Evolutionary conservation across 768 basidiomycete species (phyloP).

Genomic region (Naganishia vishniacii): DNA sequence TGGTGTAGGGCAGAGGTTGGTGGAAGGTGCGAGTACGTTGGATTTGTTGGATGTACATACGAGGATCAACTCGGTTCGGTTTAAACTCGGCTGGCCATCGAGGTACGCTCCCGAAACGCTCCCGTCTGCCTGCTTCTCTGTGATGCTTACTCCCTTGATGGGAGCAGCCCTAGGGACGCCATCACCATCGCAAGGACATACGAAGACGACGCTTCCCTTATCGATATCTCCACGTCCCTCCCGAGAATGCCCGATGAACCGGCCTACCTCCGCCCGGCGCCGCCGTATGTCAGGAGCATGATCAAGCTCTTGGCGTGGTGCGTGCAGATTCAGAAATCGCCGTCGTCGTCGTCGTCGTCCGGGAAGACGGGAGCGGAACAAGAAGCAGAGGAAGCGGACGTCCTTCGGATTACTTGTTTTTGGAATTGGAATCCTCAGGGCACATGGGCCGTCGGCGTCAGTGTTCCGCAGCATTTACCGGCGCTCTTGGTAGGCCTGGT

Average conservation of each 20-base stretch:
- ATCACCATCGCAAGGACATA: conserved; percentile 86
- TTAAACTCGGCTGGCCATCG: conserved; percentile 91
- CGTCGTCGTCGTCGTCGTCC: no score
- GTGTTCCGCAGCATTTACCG: conserved; percentile 72
- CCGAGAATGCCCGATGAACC: conserved; percentile 87
- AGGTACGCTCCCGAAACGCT: conserved; percentile 58
- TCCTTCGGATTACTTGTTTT: conserved; percentile 71
- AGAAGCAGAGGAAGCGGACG: conserved; percentile 45
- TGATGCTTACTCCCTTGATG: background rate
- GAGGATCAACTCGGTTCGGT: conserved; percentile 81
- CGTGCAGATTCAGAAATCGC: conserved; percentile 58
- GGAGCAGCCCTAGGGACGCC: conserved; percentile 77
- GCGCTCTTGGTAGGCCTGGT: conserved; percentile 74
- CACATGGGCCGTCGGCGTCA: conserved; percentile 71
- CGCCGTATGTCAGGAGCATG: conserved; percentile 85
- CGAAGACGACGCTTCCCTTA: conserved; percentile 70
- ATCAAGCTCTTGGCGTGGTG: conserved; percentile 88
- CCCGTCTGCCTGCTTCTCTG: background rate
- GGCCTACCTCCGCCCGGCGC: conserved; percentile 80
- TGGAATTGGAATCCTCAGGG: conserved; percentile 92
- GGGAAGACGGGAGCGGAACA: conserved; percentile 19
- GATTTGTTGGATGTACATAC: conserved; percentile 83
- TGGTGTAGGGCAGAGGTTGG: conserved; percentile 72
- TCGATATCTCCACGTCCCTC: conserved; percentile 88
- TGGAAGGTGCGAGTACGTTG: conserved; percentile 72